Evolutionary conservation across 768 basidiomycete genomes (phyloP).

Genomic region (Hygrophorus pudorinus): DNA sequence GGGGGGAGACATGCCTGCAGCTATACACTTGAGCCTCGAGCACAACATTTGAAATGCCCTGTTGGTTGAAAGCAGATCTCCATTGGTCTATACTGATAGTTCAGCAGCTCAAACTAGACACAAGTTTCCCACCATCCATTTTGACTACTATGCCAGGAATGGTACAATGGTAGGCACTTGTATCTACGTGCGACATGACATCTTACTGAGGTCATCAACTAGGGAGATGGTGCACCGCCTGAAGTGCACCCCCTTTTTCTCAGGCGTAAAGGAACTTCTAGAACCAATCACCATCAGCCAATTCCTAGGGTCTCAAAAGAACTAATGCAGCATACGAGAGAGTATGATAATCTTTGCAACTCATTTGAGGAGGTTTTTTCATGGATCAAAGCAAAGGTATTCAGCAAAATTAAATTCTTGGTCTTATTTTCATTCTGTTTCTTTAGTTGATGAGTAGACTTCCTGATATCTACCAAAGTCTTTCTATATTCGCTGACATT

Average conservation of each 20-base stretch:
- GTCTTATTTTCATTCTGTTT: background rate
- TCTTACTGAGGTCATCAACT: background rate
- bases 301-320: conserved; percentile 1
- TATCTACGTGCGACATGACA: too few species aligned
- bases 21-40: background rate
- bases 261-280: background rate
- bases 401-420: background rate
- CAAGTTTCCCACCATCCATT: conserved; percentile 3
- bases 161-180: background rate
- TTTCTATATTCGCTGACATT: conserved; percentile 7
- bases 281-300: background rate
- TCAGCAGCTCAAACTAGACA: background rate
- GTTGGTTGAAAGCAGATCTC: background rate
- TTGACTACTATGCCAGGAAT: conserved; percentile 1
- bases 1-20: conserved; percentile 1
- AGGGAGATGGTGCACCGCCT: conserved; percentile 5
- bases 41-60: background rate
- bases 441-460: too few species aligned
- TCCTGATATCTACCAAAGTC: conserved; percentile 7
- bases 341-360: conserved; percentile 1
- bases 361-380: conserved; percentile 23
- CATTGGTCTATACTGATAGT: background rate
- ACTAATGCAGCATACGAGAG: background rate
- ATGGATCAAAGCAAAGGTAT: conserved; percentile 17
- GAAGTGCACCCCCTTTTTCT: conserved; percentile 1